Evolutionary conservation across 805 yeast genomes (phyloP).

Genomic region (Yamadazyma ubonensis): DNA sequence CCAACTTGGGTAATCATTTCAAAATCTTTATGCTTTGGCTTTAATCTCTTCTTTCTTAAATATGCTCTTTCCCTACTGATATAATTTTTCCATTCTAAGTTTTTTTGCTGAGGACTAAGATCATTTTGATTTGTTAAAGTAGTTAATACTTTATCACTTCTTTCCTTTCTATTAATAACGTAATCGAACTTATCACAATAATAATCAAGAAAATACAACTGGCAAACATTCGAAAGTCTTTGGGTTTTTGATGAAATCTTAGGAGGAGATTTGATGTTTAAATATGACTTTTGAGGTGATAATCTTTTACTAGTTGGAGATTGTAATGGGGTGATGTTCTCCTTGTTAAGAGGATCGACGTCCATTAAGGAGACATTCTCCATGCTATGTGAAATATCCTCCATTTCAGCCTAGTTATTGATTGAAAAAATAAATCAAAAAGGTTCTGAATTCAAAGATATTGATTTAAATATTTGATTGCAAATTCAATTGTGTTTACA

Average conservation of each 20-base stretch:
- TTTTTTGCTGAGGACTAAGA: constrained; percentile 34
- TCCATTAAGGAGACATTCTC: constrained; percentile 48
- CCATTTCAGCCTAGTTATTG: constrained; percentile 24
- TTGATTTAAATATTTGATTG: constrained; percentile 8
- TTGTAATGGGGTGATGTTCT: constrained; percentile 33
- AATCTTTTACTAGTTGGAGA: constrained; percentile 15
- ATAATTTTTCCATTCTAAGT: constrained; percentile 69
- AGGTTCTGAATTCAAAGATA: not conserved
- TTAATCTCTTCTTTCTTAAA: constrained; percentile 82
- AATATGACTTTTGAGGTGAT: constrained; percentile 32
- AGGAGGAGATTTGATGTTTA: constrained; percentile 16
- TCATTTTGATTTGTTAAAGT: constrained; percentile 55
- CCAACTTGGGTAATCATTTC: constrained; percentile 98
- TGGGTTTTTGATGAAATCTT: constrained; percentile 68
- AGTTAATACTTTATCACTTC: constrained; percentile 67
- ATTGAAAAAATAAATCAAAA: constrained; percentile 1
- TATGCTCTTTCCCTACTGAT: constrained; percentile 80
- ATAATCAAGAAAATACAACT: constrained; percentile 89
- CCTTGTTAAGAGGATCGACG: constrained; percentile 38
- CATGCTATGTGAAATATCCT: constrained; percentile 41
- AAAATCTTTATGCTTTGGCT: constrained; percentile 92
- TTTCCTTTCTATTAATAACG: constrained; percentile 79
- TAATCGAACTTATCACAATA: constrained; percentile 96
- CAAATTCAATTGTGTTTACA: constrained; percentile 8
- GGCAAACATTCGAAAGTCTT: constrained; percentile 86